Conservation (phyloP, 257 asterid genomes). For the Voacanga thouarsii region DNA sequence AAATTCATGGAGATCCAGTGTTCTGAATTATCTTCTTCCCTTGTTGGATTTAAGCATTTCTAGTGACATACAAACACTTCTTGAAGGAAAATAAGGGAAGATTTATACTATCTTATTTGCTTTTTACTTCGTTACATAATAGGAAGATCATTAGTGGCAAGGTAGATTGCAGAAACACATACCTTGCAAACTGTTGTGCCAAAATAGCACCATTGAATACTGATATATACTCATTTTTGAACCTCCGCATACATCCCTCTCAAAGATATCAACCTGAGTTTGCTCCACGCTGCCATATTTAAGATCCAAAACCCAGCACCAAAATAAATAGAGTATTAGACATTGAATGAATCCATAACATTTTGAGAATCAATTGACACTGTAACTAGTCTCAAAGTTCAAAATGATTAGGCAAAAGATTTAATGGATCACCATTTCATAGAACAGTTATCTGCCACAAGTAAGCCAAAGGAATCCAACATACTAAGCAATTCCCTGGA, state of each 20-base stretch:
- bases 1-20: background rate
- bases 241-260: conserved; percentile 35
- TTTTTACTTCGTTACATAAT: background rate
- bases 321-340: conserved; percentile 12
- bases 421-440: conserved; percentile 40
- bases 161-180: conserved; percentile 2
- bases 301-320: conserved; percentile 14
- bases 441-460: conserved; percentile 20
- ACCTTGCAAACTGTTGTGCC: conserved; percentile 32
- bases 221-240: conserved; percentile 33
- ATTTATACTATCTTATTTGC: background rate
- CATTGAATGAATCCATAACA: background rate
- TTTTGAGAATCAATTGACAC: conserved; percentile 6
- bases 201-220: conserved; percentile 45
- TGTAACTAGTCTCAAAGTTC: conserved; percentile 7
- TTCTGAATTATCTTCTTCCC: background rate
- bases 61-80: background rate
- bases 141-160: background rate
- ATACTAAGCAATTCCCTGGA: conserved; percentile 34
- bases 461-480: conserved; percentile 33
- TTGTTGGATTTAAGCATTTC: background rate
- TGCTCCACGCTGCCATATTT: conserved; percentile 43
- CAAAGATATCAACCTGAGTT: conserved; percentile 34
- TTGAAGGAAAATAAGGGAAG: background rate
- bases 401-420: conserved; percentile 3